Evolutionary conservation across 2,329 filamentous ascomycete genomes (phyloP), one percentile per base, ranked within the genome.

Genomic region (Colletotrichum lindemuthianum): DNA sequence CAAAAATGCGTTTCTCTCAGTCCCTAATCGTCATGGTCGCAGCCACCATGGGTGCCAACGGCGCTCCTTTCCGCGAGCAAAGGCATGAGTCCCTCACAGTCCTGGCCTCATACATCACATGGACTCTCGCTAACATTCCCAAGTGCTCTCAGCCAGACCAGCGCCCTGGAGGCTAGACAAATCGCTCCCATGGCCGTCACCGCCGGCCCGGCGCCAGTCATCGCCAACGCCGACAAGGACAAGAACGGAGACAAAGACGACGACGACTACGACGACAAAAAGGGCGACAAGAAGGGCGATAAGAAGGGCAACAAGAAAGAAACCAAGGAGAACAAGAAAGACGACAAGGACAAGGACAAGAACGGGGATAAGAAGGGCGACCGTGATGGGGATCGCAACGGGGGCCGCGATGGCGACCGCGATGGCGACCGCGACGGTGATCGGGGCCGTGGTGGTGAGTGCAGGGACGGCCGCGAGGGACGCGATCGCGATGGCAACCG

Each of bases 21-120:
- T 65, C 63, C 13, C 63, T 65, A 15, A 57, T 65, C 47, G 12
- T 65, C 15, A 65, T 65, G 63, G 63, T 65, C 15, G 63, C 58
- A 10, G 63, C 63, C 51, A 53, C 63, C 13, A 61, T 65, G 51
- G 63, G 63, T 12, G 63, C 58, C 32, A 65, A 55, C 32, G 63
- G 51, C 24, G 63, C 58, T 24, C 63, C 63, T 7, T 65, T 60
- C 32, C 50, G 58, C 33, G 63, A 65, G 44, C 51, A 57, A 33
- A 63, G 41, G 63, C 52, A 32, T 9, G 63, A 37, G 24, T 10
- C 10, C 13, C n/a, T 13, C n/a, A 9, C 9, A 9, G 7, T 16
- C n/a, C 8, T 15, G n/a, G 15, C 15, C n/a, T 10, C 15, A 5
- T 5, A 45, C 15, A 16, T 16, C 9, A 10, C 43, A 8, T 44